These are phyloP conservation scores for Colletotrichum spaethianum DNA, from an alignment of 2,329 filamentous ascomycete genomes.

Conservation along the genomic window DNA sequence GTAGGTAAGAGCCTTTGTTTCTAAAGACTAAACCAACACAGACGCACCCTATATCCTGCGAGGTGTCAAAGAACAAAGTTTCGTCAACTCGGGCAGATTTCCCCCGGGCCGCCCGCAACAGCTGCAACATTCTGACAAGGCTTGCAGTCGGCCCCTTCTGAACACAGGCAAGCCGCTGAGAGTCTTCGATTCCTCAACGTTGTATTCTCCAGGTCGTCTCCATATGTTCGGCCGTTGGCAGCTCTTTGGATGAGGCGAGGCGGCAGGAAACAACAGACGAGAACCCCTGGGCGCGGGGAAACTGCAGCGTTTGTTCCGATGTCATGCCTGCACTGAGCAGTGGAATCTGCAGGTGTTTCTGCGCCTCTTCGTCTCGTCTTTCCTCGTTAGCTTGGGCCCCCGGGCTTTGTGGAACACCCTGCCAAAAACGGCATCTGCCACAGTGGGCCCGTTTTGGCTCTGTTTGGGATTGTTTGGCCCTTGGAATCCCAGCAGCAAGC, in stretches of 20 bases:
- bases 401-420: slow-evolving; percentile 15
- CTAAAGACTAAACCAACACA: not conserved
- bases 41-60: slow-evolving; percentile 2
- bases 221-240: not conserved
- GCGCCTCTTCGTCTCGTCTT: slow-evolving; percentile 22
- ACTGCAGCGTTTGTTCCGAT: not conserved
- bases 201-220: not conserved
- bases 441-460: slow-evolving; percentile 41
- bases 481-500: slow-evolving; percentile 27
- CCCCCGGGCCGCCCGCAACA: not conserved
- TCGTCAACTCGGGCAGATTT: not conserved
- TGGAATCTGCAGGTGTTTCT: not conserved
- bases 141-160: not conserved
- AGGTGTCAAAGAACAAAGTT: slow-evolving; percentile 7
- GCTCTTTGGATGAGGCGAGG: not conserved
- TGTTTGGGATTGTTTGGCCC: slow-evolving; percentile 40
- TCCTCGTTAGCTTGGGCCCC: slow-evolving; percentile 24
- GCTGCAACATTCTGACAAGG: not conserved
- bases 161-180: not conserved
- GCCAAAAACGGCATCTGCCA: slow-evolving; percentile 38
- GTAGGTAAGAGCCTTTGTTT: too few species aligned
- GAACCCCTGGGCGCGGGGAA: not conserved
- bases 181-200: not conserved
- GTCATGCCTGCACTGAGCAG: not conserved
- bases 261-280: slow-evolving; percentile 17